phyloP scores from a whole-genome alignment of 2,329 filamentous ascomycete genomes.

The Cylindrodendrum hubeiense region DNA sequence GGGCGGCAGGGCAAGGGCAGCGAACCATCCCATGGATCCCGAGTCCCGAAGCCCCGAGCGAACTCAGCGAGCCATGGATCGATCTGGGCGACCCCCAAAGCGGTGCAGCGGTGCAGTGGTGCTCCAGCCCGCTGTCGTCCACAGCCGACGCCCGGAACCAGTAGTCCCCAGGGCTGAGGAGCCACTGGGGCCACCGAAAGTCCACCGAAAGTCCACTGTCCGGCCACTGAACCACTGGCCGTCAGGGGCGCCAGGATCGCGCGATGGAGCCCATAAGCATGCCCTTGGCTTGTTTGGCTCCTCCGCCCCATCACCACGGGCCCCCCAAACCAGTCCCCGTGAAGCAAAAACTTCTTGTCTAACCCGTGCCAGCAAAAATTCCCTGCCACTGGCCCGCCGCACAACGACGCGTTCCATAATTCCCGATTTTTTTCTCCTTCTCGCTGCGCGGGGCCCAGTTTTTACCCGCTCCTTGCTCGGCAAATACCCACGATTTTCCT shows the following conservation, averaged over 20 bases:
- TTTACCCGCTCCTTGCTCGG: constrained; percentile 46
- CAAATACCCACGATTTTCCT: constrained; percentile 29
- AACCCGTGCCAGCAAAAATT: constrained; percentile 41
- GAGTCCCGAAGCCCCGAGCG: constrained; percentile 4
- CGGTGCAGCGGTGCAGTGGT: constrained; percentile 35
- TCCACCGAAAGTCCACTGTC: constrained; percentile 2
- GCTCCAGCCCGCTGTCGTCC: constrained; percentile 17
- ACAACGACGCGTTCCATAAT: constrained; percentile 10
- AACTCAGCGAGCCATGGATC: constrained; percentile 32
- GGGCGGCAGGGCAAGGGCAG: constrained; percentile 30
- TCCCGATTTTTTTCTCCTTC: constrained; percentile 16
- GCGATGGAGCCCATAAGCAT: constrained; percentile 10
- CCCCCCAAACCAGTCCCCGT: neutral
- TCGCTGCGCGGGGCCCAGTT: constrained; percentile 30
- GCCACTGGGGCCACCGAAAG: constrained; percentile 13
- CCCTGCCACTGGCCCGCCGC: constrained; percentile 24
- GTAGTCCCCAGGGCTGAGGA: constrained; percentile 25
- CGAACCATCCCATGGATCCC: constrained; percentile 20
- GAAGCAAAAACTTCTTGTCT: constrained; percentile 23
- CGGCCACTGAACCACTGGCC: neutral
- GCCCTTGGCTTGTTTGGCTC: neutral
- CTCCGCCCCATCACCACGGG: neutral
- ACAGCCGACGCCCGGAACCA: constrained; percentile 13
- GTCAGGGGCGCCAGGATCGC: neutral
- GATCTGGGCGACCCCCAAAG: constrained; percentile 38